Base-by-base conservation (phyloP, 192 early-diverging fungal genomes). In the Coemansia sp. region DNA sequence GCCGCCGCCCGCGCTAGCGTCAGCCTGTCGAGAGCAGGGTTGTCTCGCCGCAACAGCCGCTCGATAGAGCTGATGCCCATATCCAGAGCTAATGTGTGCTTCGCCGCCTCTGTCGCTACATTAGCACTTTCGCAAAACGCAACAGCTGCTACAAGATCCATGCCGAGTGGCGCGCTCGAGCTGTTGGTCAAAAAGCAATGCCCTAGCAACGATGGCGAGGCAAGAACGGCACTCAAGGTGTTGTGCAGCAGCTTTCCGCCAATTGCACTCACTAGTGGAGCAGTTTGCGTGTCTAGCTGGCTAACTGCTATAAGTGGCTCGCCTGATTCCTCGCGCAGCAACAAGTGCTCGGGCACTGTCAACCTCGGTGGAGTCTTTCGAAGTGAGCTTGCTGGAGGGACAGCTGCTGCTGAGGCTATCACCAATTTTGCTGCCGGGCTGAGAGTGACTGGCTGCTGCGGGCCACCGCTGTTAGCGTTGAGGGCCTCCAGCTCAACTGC, bases 221-320 rank as follows among this genome's bases (percentile, higher is more conserved):
- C 58, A 34, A 78, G 57, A 5, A 69, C 41, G 38, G 46, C 38
- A 41, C 69, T 67, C 50, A 83, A 5, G 0, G 81, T 83, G 65
- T 75, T 78, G n/a, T 61, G 29, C 50, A 78, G 11, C 33, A 78
- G 50, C 5, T 64, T 64, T 3, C 75, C 75, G 24, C 72, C 80
- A 41, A 68, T 72, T 3, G 44, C 46, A 1, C 58, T 61, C 27
- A 82, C 72, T 11, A 66, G 46, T n/a, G 65, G 61, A 38, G 72
- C 68, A 2, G 80, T 71, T 9, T 70, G 68, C 7, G 71, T 29
- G 60, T 81, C 72, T n/a, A 81, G 52, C 16, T 68, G 68, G 38
- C 64, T 68, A 22, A 76, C 69, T 34, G 66, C 74, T 36, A 81
- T 49, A 10, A 53, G 55, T 36, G 74, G 74, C 18, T 72, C 58